Evolutionary conservation across 345 rosid species (phyloP).

Genomic region (Eucalyptus regnans): DNA sequence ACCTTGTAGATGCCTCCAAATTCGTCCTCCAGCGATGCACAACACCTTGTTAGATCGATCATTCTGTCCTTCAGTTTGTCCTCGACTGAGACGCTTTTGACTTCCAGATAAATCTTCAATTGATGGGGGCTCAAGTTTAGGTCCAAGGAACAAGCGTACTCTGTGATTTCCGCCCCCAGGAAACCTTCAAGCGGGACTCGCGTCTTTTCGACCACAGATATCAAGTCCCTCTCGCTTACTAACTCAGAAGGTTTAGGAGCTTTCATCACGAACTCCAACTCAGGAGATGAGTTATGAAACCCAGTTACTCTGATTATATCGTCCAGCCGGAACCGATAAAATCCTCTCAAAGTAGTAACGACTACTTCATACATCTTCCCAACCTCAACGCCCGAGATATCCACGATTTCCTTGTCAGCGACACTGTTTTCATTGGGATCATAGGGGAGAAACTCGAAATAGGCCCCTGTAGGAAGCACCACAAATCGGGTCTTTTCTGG

Average conservation of each 20-base stretch:
- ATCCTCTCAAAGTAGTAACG: conserved; percentile 33
- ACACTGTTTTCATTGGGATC: conserved; percentile 1
- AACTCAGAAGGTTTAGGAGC: conserved; percentile 27
- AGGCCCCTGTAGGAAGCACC: conserved; percentile 34
- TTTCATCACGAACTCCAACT: conserved; percentile 33
- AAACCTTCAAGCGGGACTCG: conserved; percentile 8
- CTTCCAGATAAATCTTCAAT: conserved; percentile 22
- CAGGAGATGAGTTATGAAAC: conserved; percentile 31
- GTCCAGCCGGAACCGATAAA: conserved; percentile 31
- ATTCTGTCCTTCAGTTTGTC: conserved; percentile 3
- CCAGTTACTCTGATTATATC: conserved; percentile 32
- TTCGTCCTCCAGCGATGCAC: conserved; percentile 16
- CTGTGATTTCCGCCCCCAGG: conserved; percentile 14
- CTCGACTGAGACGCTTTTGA: neutral
- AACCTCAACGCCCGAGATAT: conserved; percentile 20
- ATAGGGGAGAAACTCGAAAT: conserved; percentile 40
- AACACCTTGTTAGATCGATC: conserved; percentile 3
- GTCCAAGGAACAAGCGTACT: conserved; percentile 19
- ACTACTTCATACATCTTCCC: conserved; percentile 40
- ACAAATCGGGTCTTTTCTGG: conserved; percentile 18
- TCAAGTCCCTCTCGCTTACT: conserved; percentile 25
- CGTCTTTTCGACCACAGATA: conserved; percentile 20
- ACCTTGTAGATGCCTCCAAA: conserved; percentile 28
- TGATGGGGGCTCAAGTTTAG: conserved; percentile 9
- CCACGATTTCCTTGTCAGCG: conserved; percentile 17